A percentile compares a stretch with the other conserved stretches of the same genome.
Conservation (phyloP, 1,284 basidiomycete genomes). For the Sanguinoderma infundibulare region DNA sequence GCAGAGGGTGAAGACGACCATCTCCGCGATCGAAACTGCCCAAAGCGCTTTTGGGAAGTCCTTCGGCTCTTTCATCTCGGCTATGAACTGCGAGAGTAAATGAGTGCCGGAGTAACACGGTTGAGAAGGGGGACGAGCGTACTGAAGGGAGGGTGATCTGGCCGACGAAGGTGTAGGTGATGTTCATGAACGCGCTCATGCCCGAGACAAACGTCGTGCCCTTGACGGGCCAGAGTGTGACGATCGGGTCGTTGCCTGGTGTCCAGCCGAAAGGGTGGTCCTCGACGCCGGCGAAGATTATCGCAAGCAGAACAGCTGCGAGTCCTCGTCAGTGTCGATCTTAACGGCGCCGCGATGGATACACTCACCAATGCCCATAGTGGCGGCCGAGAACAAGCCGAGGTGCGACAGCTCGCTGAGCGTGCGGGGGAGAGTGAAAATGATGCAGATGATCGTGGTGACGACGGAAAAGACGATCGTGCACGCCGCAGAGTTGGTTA, state of each 20-base stretch:
- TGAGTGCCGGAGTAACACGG: background rate
- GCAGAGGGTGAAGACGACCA: slow-evolving; percentile 62
- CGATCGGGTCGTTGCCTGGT: slow-evolving; percentile 41
- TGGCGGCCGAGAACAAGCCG: slow-evolving; percentile 49
- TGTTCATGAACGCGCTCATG: slow-evolving; percentile 51
- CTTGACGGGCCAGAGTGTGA: slow-evolving; percentile 41
- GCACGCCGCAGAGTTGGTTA: slow-evolving; percentile 58
- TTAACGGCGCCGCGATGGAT: too few relatives aligned
- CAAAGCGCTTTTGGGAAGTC: slow-evolving; percentile 68
- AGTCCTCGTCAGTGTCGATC: background rate
- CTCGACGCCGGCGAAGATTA: slow-evolving; percentile 58
- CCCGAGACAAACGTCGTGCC: slow-evolving; percentile 63
- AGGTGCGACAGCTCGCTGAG: slow-evolving; percentile 52
- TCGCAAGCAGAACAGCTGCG: slow-evolving; percentile 52
- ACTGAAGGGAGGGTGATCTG: slow-evolving; percentile 54
- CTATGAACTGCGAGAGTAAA: slow-evolving; percentile 44
- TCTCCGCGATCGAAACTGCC: slow-evolving; percentile 54
- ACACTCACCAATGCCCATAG: slow-evolving; percentile 48
- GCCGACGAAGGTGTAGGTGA: slow-evolving; percentile 65
- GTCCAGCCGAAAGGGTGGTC: slow-evolving; percentile 47
- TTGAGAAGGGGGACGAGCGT: background rate
- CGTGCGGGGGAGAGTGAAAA: slow-evolving; percentile 56
- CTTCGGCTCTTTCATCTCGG: slow-evolving; percentile 60
- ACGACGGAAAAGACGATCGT: slow-evolving; percentile 61
- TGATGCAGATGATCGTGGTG: slow-evolving; percentile 46